These are phyloP conservation scores for Phycomyces nitens DNA, from an alignment of 192 early-diverging fungal genomes.

Conservation along the genomic window DNA sequence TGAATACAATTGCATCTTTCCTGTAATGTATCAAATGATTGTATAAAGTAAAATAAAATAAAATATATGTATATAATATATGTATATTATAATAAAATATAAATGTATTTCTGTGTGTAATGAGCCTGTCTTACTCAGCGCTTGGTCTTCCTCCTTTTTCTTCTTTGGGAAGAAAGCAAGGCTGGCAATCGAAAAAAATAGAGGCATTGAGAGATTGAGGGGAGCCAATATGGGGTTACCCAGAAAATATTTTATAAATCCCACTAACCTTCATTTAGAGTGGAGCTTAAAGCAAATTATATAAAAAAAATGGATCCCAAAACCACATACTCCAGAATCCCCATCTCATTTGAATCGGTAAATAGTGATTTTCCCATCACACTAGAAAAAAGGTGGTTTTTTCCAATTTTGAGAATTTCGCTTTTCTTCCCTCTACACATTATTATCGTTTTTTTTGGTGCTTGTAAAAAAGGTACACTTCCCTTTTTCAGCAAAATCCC, in stretches of 20 bases:
- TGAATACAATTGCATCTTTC: too few relatives aligned
- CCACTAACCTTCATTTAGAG: not conserved
- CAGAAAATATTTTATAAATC: not conserved
- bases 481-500: too few relatives aligned
- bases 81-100: too few relatives aligned
- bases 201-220: too few relatives aligned
- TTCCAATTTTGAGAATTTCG: not conserved
- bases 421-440: not conserved
- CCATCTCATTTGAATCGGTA: not conserved
- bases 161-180: too few relatives aligned
- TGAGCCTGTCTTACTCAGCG: too few relatives aligned
- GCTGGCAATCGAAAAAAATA: too few relatives aligned
- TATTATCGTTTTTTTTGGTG: not conserved
- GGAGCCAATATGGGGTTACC: not conserved
- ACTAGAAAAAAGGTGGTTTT: not conserved
- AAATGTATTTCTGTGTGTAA: too few relatives aligned
- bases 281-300: not conserved
- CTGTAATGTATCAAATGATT: too few relatives aligned
- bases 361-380: not conserved
- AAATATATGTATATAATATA: too few relatives aligned
- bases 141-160: too few relatives aligned
- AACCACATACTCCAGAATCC: not conserved
- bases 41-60: too few relatives aligned
- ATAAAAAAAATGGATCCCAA: not conserved
- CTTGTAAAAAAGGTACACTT: not conserved